Evolutionary conservation across 140 eudicot species (phyloP), one percentile per base, ranked within the genome.

Genomic region (Anethum foeniculum): DNA sequence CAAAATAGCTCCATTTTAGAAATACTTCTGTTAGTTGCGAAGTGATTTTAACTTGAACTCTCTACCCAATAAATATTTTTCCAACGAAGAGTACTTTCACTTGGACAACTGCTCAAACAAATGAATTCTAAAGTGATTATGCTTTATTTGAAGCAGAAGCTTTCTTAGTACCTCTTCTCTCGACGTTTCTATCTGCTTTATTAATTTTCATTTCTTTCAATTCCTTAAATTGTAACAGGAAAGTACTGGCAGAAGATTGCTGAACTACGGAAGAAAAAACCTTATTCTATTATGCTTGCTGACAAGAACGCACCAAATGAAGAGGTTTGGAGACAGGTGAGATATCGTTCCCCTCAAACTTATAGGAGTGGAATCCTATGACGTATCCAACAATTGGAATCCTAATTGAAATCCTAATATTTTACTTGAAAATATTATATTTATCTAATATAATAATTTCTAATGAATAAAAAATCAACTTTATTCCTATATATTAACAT

Each of bases 231-330:
- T 41, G 69, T 36, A 39, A 80, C 82, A 94, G 99, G 92, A 76
- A 89, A 76, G 82, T 94, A 94, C 75, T 94, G 99, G 99, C 90
- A 80, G 81, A 90, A 82, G 81, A 82, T 94, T 84, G 93, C 93
- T 48, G 97, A 92, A 27, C 93, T 85, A 75, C 88, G 92, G 76
- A 82, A 88, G 67, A 94, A 71, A 82, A 94, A 87, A 81, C 96
- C 97, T 52, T 88, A 86, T 78, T 92, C 95, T 36, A 89, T 94
- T 60, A 80, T 94, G 80, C 97, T 94, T 82, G 99, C 99, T 71
- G 99, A 94, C 93, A 94, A 94, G 88, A 94, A 94, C 86, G 97
- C 99, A 77, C 99, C 99, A 49, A 94, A 94, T 84, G 97, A 89
- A 88, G 99, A 94, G 86, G 99, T 94, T 48, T 94, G 99, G 99